A percentile compares a stretch with the other conserved stretches of the same genome.
Evolutionary conservation across 2,329 filamentous ascomycete species (phyloP).

Genomic region (Penicillium capsulatum): DNA sequence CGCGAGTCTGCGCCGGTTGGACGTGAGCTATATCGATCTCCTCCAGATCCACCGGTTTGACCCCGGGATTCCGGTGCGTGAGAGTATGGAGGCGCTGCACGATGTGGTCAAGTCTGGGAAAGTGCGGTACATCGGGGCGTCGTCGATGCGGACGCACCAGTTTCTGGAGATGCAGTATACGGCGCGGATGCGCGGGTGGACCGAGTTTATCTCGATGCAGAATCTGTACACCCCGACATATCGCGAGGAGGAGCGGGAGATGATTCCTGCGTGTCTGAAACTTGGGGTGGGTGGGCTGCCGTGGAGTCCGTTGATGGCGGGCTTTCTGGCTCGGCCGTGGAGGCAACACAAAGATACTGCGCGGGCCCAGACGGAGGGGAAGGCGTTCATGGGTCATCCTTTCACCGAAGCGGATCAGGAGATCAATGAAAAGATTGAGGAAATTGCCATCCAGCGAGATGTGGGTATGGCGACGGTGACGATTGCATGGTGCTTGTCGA

Average conservation of each 20-base stretch:
- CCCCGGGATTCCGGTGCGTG: slow-evolving; percentile 44
- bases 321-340: slow-evolving; percentile 8
- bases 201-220: slow-evolving; percentile 59
- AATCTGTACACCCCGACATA: slow-evolving; percentile 56
- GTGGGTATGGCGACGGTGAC: too few relatives aligned
- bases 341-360: too few relatives aligned
- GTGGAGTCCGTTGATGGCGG: slow-evolving; percentile 3
- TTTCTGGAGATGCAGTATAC: slow-evolving; percentile 48
- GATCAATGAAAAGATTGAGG: too few relatives aligned
- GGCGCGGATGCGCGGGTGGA: slow-evolving; percentile 55
- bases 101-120: slow-evolving; percentile 36
- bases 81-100: slow-evolving; percentile 48
- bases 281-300: slow-evolving; percentile 32
- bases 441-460: too few relatives aligned
- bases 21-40: slow-evolving; percentile 50
- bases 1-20: slow-evolving; percentile 46
- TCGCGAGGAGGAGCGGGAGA: slow-evolving; percentile 59
- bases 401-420: too few relatives aligned
- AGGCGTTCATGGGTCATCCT: too few relatives aligned
- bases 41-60: slow-evolving; percentile 50
- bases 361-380: too few relatives aligned
- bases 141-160: slow-evolving; percentile 30
- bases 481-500: too few relatives aligned
- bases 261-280: slow-evolving; percentile 48
- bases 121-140: slow-evolving; percentile 34